Evolutionary conservation across 2,329 filamentous ascomycete genomes (phyloP), one percentile per base, ranked within the genome.

Genomic region (Furcasterigmium sp.): DNA sequence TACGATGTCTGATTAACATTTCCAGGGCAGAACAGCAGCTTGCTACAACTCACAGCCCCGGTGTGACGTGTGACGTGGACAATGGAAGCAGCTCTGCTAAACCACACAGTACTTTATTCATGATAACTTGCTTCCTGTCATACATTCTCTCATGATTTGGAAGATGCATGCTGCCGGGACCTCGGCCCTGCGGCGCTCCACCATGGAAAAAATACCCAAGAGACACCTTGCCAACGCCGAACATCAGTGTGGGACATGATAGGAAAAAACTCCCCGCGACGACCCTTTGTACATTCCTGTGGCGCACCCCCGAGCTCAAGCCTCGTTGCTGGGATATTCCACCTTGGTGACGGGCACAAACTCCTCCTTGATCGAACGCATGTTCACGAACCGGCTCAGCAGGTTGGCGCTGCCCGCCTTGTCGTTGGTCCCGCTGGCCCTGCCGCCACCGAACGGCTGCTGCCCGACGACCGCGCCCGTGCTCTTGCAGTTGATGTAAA

Each of bases 401-500:
- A 86, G 62, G 61, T 80, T 81, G 52, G 71, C 63, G 56, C 80
- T 84, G 28, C 83, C 83, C 14, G 83, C 82, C 73, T 87, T 87
- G 65, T 87, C 84, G 59, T 87, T 86, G 18, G 83, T 87, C 20
- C 83, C 83, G 48, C 78, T 83, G 7, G 80, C 81, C 50, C 84
- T 70, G 11, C 80, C 75, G 42, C 83, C 83, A 18, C 83, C 83
- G 58, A 87, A 87, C 4, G 83, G 78, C 67, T 87, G 83, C 67
- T 87, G 84, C 13, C 82, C 83, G 8, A 86, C 82, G 19, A 87
- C 81, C 14, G 83, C 82, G 30, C 82, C 84, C 2, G 83, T 87
- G 62, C 79, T 84, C 76, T 91, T 91, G 71, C 83, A 86, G 69
- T 91, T 91, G 66, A 91, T 75, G 68, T 91, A 91, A 62, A 91